Conservation (phyloP, 225 moss, liverwort and hornwort genomes). For the Marchantia paleacea region DNA sequence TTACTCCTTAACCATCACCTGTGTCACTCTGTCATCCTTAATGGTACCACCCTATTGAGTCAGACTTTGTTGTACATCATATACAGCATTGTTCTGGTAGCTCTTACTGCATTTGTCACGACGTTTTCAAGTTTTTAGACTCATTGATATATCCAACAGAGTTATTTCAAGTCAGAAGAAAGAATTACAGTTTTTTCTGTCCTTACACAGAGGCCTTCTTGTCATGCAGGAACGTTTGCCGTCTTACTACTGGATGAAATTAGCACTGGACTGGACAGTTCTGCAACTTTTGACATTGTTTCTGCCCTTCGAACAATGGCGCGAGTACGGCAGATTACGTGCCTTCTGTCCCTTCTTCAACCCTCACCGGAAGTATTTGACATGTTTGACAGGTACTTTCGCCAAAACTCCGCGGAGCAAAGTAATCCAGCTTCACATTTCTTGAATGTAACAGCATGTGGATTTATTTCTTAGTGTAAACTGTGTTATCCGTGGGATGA, state of each 20-base stretch:
- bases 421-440: neutral
- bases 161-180: neutral
- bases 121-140: too few relatives aligned
- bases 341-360: constrained; percentile 81
- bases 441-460: neutral
- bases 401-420: neutral
- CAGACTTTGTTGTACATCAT: too few relatives aligned
- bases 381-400: constrained; percentile 67
- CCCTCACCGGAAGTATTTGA: constrained; percentile 86
- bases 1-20: too few relatives aligned
- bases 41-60: too few relatives aligned
- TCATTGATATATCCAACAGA: too few relatives aligned
- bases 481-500: constrained; percentile 12
- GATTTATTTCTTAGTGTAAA: neutral
- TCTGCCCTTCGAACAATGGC: constrained; percentile 69
- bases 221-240: constrained; percentile 55
- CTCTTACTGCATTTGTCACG: too few relatives aligned
- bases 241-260: constrained; percentile 79
- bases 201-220: constrained; percentile 7
- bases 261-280: constrained; percentile 86
- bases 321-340: constrained; percentile 68
- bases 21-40: too few relatives aligned
- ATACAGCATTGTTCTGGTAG: too few relatives aligned
- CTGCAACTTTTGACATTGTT: constrained; percentile 87
- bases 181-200: neutral